A percentile compares a stretch with the other conserved stretches of the same genome.
Evolutionary conservation across 192 early-diverging fungal genomes (phyloP).

Genomic region (Phlyctochytrium bullatum): DNA sequence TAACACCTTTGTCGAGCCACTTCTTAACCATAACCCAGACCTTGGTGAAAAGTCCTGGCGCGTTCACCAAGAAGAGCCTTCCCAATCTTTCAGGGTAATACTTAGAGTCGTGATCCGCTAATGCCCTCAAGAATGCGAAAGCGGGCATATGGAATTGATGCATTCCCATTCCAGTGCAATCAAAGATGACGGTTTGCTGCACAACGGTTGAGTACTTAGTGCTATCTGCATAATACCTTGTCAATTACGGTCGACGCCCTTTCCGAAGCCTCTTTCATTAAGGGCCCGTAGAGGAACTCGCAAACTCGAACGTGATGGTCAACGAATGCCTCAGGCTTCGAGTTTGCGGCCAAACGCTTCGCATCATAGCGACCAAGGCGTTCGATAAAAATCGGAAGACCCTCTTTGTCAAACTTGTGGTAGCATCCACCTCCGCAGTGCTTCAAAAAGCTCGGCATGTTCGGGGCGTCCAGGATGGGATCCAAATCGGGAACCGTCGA

Average conservation of each 20-base stretch:
- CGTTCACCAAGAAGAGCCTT: constrained; percentile 36
- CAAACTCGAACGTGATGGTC: constrained; percentile 35
- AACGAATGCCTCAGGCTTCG: constrained; percentile 11
- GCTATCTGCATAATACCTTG: constrained; percentile 7
- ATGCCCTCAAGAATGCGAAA: constrained; percentile 24
- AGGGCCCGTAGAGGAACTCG: constrained; percentile 28
- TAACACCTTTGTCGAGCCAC: constrained; percentile 37
- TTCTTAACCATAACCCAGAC: constrained; percentile 34
- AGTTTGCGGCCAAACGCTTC: constrained; percentile 28
- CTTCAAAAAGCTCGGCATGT: constrained; percentile 30
- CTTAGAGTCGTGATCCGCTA: constrained; percentile 32
- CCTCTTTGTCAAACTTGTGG: constrained; percentile 37
- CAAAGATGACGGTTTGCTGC: constrained; percentile 38
- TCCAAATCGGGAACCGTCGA: constrained; percentile 23
- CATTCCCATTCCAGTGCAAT: constrained; percentile 27
- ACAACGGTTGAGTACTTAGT: background rate
- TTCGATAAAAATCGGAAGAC: constrained; percentile 34
- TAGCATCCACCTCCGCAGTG: constrained; percentile 28
- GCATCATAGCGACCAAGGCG: constrained; percentile 28
- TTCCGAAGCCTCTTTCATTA: constrained; percentile 36
- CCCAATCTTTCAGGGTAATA: constrained; percentile 37
- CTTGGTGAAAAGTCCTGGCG: constrained; percentile 33
- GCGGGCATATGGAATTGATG: constrained; percentile 35
- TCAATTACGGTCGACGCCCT: constrained; percentile 14
- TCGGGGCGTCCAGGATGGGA: constrained; percentile 17